phyloP scores from a whole-genome alignment of 164 flowering plant genomes.

The Piper betle region DNA sequence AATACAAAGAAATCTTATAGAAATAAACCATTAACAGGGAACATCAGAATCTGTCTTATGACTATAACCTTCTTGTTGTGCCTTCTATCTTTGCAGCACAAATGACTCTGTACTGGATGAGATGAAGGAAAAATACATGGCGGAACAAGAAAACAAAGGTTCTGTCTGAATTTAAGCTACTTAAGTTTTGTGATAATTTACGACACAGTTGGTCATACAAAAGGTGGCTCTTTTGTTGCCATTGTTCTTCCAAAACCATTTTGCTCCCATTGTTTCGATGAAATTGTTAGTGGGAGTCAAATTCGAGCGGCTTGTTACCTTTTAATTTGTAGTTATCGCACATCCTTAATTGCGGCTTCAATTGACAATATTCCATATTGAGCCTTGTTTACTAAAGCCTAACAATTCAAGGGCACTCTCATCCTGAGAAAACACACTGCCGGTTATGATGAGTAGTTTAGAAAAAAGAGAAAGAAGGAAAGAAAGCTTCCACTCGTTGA shows the following conservation, averaged over 20 bases:
- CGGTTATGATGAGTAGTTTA: too few relatives aligned
- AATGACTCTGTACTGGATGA: conserved; percentile 75
- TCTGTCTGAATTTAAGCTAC: not conserved
- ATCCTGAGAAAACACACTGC: too few relatives aligned
- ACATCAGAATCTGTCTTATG: too few relatives aligned
- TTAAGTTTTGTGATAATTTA: not conserved
- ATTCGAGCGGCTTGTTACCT: not conserved
- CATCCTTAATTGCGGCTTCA: too few relatives aligned
- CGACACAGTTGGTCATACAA: not conserved
- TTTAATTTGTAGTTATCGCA: too few relatives aligned
- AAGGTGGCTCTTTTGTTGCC: not conserved
- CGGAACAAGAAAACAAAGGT: conserved; percentile 31
- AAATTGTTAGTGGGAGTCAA: not conserved
- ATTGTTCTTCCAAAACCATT: not conserved
- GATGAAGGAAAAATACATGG: conserved; percentile 73
- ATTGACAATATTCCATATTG: too few relatives aligned
- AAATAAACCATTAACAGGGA: too few relatives aligned
- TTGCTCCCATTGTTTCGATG: not conserved
- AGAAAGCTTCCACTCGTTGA: too few relatives aligned
- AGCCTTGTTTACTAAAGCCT: too few relatives aligned
- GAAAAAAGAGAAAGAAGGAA: too few relatives aligned
- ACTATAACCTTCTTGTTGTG: not conserved
- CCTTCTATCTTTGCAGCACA: conserved; percentile 35
- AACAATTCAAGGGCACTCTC: too few relatives aligned
- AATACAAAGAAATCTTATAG: too few relatives aligned